Conservation (phyloP, 1,284 basidiomycete genomes). For the Boletus subluridellus region DNA sequence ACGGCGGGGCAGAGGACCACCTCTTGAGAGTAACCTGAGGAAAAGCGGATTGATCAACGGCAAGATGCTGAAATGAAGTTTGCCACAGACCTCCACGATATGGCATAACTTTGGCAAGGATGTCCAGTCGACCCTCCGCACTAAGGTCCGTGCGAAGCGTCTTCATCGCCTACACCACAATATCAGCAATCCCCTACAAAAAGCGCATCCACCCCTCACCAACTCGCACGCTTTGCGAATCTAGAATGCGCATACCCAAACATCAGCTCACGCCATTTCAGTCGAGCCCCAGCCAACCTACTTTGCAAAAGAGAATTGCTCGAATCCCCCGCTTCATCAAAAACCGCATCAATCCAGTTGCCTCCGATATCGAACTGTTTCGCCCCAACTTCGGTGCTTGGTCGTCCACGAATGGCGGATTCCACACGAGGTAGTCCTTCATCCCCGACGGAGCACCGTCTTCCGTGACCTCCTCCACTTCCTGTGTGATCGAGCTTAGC, state of each 20-base stretch:
- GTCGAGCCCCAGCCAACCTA: slow-evolving; percentile 26
- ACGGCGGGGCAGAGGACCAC: slow-evolving; percentile 26
- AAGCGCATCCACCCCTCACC: slow-evolving; percentile 31
- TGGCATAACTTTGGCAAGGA: slow-evolving; percentile 74
- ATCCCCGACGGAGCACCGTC: slow-evolving; percentile 82
- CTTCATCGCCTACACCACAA: slow-evolving; percentile 64
- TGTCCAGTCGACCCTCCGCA: slow-evolving; percentile 72
- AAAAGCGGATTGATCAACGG: not conserved
- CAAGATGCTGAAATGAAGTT: not conserved
- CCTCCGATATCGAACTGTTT: slow-evolving; percentile 65
- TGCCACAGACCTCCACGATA: slow-evolving; percentile 71
- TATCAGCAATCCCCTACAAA: not conserved
- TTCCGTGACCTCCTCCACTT: slow-evolving; percentile 69
- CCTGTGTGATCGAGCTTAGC: slow-evolving; percentile 24
- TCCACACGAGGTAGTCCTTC: slow-evolving; percentile 81
- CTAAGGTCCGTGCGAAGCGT: slow-evolving; percentile 34
- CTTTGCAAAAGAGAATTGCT: slow-evolving; percentile 88
- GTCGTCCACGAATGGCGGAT: slow-evolving; percentile 63
- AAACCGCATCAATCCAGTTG: slow-evolving; percentile 72
- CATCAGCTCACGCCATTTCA: not conserved
- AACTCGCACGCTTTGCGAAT: slow-evolving; percentile 30
- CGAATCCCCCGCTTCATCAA: slow-evolving; percentile 80
- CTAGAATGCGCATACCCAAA: slow-evolving; percentile 36
- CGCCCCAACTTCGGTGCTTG: slow-evolving; percentile 57
- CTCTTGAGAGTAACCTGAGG: slow-evolving; percentile 54